Evolutionary conservation across 2,329 filamentous ascomycete genomes (phyloP).

Genomic region (Fusarium subglutinans): DNA sequence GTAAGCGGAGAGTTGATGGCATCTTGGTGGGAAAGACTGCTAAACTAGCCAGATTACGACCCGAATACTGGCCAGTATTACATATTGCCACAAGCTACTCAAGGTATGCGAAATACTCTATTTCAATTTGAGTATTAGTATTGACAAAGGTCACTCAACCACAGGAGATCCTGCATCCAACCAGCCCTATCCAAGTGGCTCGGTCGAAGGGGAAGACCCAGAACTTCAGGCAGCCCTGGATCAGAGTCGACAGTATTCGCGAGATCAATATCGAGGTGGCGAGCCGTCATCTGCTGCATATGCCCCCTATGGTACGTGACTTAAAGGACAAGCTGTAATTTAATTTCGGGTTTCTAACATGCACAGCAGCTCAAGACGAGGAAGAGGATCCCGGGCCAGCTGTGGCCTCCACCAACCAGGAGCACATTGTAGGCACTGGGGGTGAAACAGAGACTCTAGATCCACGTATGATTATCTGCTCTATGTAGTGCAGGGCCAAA

Average conservation of each 20-base stretch:
- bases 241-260: slow-evolving; percentile 16
- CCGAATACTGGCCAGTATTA: slow-evolving; percentile 14
- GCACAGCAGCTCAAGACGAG: slow-evolving; percentile 11
- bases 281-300: slow-evolving; percentile 18
- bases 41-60: slow-evolving; percentile 13
- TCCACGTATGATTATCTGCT: slow-evolving; percentile 45
- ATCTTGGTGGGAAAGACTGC: not conserved
- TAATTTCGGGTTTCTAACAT: not conserved
- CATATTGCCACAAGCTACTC: not conserved
- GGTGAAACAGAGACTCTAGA: slow-evolving; percentile 45
- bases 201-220: slow-evolving; percentile 11
- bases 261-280: slow-evolving; percentile 16
- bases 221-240: slow-evolving; percentile 16
- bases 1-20: not conserved
- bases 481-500: not conserved
- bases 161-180: slow-evolving; percentile 3
- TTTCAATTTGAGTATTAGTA: not conserved
- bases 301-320: slow-evolving; percentile 16
- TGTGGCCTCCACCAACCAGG: slow-evolving; percentile 23
- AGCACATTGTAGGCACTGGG: slow-evolving; percentile 30
- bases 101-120: slow-evolving; percentile 6
- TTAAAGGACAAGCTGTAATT: not conserved
- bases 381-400: slow-evolving; percentile 42
- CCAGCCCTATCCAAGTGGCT: slow-evolving; percentile 2
- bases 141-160: not conserved